Base-by-base conservation (phyloP, 257 asterid genomes). In the Nyctanthes arbortristis region DNA sequence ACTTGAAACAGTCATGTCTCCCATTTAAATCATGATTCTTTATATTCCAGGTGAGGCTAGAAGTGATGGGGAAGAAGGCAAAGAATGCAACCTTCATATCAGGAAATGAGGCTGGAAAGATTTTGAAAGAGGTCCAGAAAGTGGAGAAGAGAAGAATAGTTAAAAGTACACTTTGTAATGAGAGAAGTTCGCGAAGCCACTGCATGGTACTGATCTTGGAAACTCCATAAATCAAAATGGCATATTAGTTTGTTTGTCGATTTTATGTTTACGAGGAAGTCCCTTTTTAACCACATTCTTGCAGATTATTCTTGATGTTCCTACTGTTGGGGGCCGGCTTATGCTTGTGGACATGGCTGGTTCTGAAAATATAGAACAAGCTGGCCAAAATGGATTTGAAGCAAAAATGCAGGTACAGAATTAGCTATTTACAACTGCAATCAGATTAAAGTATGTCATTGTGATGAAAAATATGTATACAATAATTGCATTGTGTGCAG, bases 341-440 rank as follows among this genome's bases (percentile, higher is more conserved):
- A 92, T 94, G 93, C 97, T 94, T 1, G 99, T 94, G 10, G 99
- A 94, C 79, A 94, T 94, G 97, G 99, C 97, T 3, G 99, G 99
- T 73, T 94, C 97, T 3, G 99, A 94, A 76, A 94, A 94, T 39
- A 94, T 91, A 30, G 99, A 94, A 67, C 99, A 94, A 74, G 99
- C 99, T 33, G 99, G 99, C 45, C 97, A 89, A 77, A 85, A 0
- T 36, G 97, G 99, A 11, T 64, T 88, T 4, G 99, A 94, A 79
- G 99, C 97, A 22, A 94, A 94, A 65, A 78, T 94, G 95, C 96
- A 93, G 97, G 98, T 85, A 65, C 13, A 3, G 2, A 18, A 43
- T 22, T 61, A 35, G 33, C 30, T 33, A 36, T 40, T 33, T 33
- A 31, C 2, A 12, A 32, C 2, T 67, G n/a, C 14, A 25, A 35